Conservation (phyloP, 2,329 filamentous ascomycete species). For the Aureobasidium sp. region DNA sequence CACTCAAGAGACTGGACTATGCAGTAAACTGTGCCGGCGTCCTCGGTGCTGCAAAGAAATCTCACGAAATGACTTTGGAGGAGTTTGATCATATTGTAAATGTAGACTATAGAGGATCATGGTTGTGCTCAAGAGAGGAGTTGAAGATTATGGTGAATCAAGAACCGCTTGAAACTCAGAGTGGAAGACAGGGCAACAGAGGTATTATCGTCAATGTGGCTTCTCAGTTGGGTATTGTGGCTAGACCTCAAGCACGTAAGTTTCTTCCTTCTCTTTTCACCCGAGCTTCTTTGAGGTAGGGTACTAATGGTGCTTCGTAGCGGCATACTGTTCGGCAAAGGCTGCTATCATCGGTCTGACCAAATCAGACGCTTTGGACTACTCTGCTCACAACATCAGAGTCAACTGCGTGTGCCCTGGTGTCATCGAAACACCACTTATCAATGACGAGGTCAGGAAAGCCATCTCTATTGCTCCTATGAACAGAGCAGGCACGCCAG, state of each 20-base stretch:
- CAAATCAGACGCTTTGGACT: conserved; percentile 44
- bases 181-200: conserved; percentile 35
- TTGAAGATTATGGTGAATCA: conserved; percentile 40
- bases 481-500: conserved; percentile 34
- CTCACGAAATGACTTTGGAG: conserved; percentile 29
- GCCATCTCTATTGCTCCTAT: conserved; percentile 29
- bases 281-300: neutral
- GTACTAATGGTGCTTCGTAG: conserved; percentile 21
- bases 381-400: conserved; percentile 39
- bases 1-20: conserved; percentile 41
- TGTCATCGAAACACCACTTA: conserved; percentile 43
- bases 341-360: conserved; percentile 43
- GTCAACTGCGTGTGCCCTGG: conserved; percentile 44
- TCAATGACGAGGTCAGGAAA: conserved; percentile 25
- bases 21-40: conserved; percentile 43
- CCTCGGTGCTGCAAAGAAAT: conserved; percentile 32
- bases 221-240: conserved; percentile 38
- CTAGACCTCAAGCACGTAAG: conserved; percentile 37
- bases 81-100: conserved; percentile 40
- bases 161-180: conserved; percentile 37
- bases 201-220: conserved; percentile 41
- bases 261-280: conserved; percentile 1
- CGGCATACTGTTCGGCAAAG: conserved; percentile 42
- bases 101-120: conserved; percentile 41
- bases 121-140: conserved; percentile 40